phyloP scores from a whole-genome alignment of 73 alveolate genomes.

The Halteria grandinella region DNA sequence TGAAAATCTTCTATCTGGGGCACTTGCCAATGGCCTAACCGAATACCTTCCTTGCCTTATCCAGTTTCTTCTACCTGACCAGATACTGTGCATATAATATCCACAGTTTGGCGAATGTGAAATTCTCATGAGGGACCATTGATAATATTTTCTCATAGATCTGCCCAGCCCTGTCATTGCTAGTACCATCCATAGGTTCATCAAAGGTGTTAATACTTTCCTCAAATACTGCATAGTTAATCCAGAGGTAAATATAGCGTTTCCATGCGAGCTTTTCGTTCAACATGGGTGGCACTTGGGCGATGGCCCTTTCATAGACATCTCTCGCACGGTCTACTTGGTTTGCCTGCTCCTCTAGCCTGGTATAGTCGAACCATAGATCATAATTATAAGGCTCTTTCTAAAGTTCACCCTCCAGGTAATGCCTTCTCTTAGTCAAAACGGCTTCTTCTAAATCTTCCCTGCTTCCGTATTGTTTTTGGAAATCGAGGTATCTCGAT shows the following conservation, averaged over 20 bases:
- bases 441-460: constrained; percentile 97
- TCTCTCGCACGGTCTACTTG: constrained; percentile 81
- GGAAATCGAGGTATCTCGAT: constrained; percentile 91
- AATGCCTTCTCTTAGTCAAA: constrained; percentile 89
- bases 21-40: constrained; percentile 95
- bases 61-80: constrained; percentile 83
- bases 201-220: too few species aligned
- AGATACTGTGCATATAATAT: constrained; percentile 86
- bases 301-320: constrained; percentile 92
- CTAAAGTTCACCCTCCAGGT: constrained; percentile 75
- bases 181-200: constrained; percentile 72
- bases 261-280: constrained; percentile 91
- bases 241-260: constrained; percentile 93
- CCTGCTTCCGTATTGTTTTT: constrained; percentile 96
- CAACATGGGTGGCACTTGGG: constrained; percentile 83
- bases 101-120: constrained; percentile 94
- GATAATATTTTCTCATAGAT: constrained; percentile 85
- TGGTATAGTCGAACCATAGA: constrained; percentile 94
- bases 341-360: constrained; percentile 92
- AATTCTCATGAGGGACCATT: constrained; percentile 89
- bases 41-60: constrained; percentile 87
- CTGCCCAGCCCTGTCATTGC: constrained; percentile 78
- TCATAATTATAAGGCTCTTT: constrained; percentile 85
- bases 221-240: constrained; percentile 96
- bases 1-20: constrained; percentile 85